Base-by-base conservation (phyloP, 192 early-diverging fungal species). In the Diversispora epigaea region DNA sequence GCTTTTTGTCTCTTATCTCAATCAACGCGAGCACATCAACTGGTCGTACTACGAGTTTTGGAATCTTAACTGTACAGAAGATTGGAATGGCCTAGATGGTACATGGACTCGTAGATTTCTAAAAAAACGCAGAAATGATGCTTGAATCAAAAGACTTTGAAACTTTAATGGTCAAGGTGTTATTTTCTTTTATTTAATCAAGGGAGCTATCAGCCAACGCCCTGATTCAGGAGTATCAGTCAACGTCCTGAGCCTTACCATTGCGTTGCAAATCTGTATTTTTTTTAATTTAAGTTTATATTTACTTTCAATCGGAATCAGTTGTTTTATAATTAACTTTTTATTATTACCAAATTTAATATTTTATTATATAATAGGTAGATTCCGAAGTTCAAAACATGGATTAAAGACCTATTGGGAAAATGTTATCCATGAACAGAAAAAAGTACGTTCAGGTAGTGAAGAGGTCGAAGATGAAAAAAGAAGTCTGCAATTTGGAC, bases 21-120 rank as follows among this genome's bases (percentile, higher is more conserved):
- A 71, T 43, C 25, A 57, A 12, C 11, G 39, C 52, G 52, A 57
- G 12, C 11, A 71, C 50, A 54, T 4, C 12, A 71, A 21, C 40
- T 71, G 68, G 68, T 71, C 52, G 25, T 71, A 71, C 32, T 71
- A 71, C 8, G 52, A 71, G 68, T 55, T 71, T 71, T n/a, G 54
- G 32, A 55, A 7, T 4, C 32, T 44, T 44, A 46, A 71, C 40
- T 14, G 54, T 71, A 47, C 39, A 3, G 52, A 56, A 6, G 69
- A 71, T 11, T 71, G 40, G 69, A 55, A 58, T 41, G 54, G 69
- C 9, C 69, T 71, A 19, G 54, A 71, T 19, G 54, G 69, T 15
- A 0, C 69, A n/a, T 71, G 52, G 50, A 56, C 52, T 55, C 68
- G 19, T 25, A 71, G 68, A 57, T 71, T 71, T 40, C 15, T 71